A percentile compares a stretch with the other conserved stretches of the same genome.
phyloP scores from a whole-genome alignment of 2,329 filamentous ascomycete genomes.

The Sordariomycetes sp. region DNA sequence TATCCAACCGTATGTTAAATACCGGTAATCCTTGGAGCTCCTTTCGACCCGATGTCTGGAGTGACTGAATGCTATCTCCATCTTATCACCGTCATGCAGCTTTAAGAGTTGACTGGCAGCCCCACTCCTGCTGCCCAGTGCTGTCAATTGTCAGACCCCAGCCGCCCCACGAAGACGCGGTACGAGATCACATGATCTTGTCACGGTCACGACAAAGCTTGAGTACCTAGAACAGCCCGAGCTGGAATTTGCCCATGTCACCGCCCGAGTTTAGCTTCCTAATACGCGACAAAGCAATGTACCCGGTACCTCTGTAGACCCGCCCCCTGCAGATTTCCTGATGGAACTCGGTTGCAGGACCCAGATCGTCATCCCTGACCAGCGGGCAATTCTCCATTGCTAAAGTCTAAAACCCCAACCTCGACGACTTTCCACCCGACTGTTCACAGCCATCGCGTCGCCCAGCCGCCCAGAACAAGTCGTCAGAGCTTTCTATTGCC shows the following conservation, averaged over 20 bases:
- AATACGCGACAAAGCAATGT: not conserved
- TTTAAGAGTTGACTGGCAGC: too few species aligned
- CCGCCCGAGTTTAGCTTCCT: not conserved
- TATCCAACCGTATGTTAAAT: not conserved
- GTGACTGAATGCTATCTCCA: not conserved
- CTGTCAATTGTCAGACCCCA: not conserved
- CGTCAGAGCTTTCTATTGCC: not conserved
- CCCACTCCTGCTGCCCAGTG: not conserved
- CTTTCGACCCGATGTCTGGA: not conserved
- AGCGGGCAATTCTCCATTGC: conserved; percentile 12
- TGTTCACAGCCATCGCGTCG: conserved; percentile 7
- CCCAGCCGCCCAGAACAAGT: conserved; percentile 3
- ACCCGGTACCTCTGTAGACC: not conserved
- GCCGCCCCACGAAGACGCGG: not conserved
- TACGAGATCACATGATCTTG: not conserved
- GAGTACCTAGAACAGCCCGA: not conserved
- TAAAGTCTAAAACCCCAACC: conserved; percentile 9
- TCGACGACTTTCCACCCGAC: not conserved
- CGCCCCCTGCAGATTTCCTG: not conserved
- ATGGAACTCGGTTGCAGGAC: not conserved
- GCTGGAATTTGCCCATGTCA: not conserved
- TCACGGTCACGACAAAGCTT: not conserved
- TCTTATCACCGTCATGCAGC: too few species aligned
- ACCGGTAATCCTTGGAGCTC: not conserved
- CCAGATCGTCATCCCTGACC: conserved; percentile 5